phyloP scores from a whole-genome alignment of 202 grass and related monocot species.

The Dendrocalamus latiflorus region DNA sequence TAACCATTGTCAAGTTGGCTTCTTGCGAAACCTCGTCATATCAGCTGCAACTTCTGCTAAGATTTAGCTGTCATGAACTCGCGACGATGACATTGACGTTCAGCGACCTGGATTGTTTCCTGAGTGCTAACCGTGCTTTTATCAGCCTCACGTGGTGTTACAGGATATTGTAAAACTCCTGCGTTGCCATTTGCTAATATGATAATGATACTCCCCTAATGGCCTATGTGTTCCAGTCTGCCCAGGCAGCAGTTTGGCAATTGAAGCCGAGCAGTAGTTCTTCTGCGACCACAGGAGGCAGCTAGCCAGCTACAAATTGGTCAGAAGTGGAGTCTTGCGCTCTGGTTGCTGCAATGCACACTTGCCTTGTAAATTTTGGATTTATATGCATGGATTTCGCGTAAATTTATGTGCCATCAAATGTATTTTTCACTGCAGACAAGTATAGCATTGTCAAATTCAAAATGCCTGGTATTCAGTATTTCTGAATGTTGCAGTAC shows the following conservation, averaged over 20 bases:
- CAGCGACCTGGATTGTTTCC: background rate
- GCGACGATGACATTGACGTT: background rate
- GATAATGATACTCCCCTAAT: background rate
- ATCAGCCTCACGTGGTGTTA: constrained; percentile 2
- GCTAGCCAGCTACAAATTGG: background rate
- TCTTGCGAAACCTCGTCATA: background rate
- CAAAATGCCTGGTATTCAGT: background rate
- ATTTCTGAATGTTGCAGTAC: background rate
- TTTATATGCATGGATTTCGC: background rate
- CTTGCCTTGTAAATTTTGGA: constrained; percentile 16
- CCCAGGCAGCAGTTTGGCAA: background rate
- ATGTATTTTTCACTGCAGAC: background rate
- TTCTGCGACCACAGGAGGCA: background rate
- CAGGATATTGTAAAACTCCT: background rate
- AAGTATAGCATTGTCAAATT: background rate
- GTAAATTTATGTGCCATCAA: background rate
- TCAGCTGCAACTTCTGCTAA: background rate
- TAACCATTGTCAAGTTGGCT: background rate
- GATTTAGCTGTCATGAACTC: background rate
- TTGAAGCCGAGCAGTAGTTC: background rate
- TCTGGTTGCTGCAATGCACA: background rate
- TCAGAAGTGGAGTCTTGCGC: background rate
- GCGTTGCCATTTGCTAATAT: background rate
- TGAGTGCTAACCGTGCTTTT: background rate
- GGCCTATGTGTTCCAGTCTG: background rate